Conservation (phyloP, 805 yeast species). For the Yamadazyma olivae region DNA sequence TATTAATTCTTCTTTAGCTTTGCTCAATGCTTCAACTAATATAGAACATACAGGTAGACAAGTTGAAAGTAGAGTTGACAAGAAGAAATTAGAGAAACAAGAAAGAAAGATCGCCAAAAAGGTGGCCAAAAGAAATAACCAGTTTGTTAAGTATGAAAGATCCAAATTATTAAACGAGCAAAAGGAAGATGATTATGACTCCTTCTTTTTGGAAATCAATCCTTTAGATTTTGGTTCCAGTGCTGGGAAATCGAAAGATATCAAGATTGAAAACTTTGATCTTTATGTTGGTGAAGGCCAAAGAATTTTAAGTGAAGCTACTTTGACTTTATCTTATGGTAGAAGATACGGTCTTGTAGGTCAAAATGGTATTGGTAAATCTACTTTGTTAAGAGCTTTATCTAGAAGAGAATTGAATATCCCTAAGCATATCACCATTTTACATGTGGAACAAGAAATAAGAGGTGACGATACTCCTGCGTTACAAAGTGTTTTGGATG, state of each 20-base stretch:
- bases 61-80: slow-evolving; percentile 92
- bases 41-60: slow-evolving; percentile 90
- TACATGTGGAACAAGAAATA: slow-evolving; percentile 97
- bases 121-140: slow-evolving; percentile 85
- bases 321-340: slow-evolving; percentile 84
- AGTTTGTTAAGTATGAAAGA: slow-evolving; percentile 89
- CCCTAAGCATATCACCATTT: slow-evolving; percentile 92
- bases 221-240: slow-evolving; percentile 80
- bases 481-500: slow-evolving; percentile 93
- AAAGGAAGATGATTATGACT: slow-evolving; percentile 79
- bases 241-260: slow-evolving; percentile 97
- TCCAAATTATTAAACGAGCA: slow-evolving; percentile 74
- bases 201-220: slow-evolving; percentile 90
- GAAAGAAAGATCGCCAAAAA: slow-evolving; percentile 96
- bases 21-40: slow-evolving; percentile 75
- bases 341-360: slow-evolving; percentile 97
- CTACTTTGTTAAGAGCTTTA: slow-evolving; percentile 85
- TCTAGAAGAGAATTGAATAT: slow-evolving; percentile 91
- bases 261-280: slow-evolving; percentile 89
- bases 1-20: slow-evolving; percentile 69
- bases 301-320: slow-evolving; percentile 85
- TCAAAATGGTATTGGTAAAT: slow-evolving; percentile 99
- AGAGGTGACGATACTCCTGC: slow-evolving; percentile 91
- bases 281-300: slow-evolving; percentile 94
- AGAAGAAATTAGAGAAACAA: slow-evolving; percentile 94